These are phyloP conservation scores for Babesia ovata DNA, from an alignment of 169 alveolate genomes.

Conservation along the genomic window DNA sequence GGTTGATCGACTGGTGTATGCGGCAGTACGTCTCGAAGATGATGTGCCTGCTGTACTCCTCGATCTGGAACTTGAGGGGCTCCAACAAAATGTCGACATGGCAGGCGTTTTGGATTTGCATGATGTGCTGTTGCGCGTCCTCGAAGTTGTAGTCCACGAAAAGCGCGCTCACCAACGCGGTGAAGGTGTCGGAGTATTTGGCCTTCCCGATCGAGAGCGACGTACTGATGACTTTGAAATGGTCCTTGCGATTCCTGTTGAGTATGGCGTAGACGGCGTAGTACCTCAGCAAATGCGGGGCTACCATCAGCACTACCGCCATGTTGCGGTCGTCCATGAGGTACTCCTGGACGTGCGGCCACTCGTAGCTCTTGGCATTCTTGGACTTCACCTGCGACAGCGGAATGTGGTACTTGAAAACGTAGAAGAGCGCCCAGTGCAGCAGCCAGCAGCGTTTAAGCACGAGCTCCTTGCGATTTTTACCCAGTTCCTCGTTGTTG, in stretches of 20 bases:
- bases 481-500: conserved; percentile 68
- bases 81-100: conserved; percentile 80
- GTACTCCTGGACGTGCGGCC: conserved; percentile 81
- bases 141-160: conserved; percentile 87
- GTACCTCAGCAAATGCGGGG: conserved; percentile 80
- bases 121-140: conserved; percentile 83
- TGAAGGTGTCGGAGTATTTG: conserved; percentile 85
- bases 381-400: conserved; percentile 71
- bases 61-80: conserved; percentile 84
- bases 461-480: conserved; percentile 71
- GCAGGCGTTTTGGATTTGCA: conserved; percentile 74
- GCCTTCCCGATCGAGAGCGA: conserved; percentile 75
- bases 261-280: conserved; percentile 81
- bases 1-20: conserved; percentile 88
- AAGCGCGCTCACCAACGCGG: conserved; percentile 85
- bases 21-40: conserved; percentile 91
- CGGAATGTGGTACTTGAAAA: conserved; percentile 75
- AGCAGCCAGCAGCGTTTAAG: conserved; percentile 79
- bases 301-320: conserved; percentile 71
- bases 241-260: conserved; percentile 80
- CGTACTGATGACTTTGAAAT: conserved; percentile 74
- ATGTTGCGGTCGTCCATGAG: conserved; percentile 79
- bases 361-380: conserved; percentile 70
- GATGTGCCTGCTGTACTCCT: conserved; percentile 85
- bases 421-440: conserved; percentile 78